A percentile compares a stretch with the other conserved stretches of the same genome.
These are phyloP conservation scores for Aspergillus bridgeri DNA, from an alignment of 495 filamentous ascomycete species.

Conservation along the genomic window DNA sequence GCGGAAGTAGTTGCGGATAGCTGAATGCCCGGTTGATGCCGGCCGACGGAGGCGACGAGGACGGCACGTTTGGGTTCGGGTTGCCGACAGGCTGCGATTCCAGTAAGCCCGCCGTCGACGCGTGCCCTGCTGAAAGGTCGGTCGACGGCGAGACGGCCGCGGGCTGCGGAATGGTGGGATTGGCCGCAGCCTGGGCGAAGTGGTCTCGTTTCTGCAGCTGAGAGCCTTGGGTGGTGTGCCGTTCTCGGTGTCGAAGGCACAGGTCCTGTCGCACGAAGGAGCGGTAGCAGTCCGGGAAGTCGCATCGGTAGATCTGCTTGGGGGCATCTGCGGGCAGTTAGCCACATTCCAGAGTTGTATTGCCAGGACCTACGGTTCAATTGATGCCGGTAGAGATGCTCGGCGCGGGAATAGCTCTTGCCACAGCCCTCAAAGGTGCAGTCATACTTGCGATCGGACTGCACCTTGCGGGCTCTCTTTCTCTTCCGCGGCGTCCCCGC, in stretches of 20 bases:
- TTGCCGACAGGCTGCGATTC: background rate
- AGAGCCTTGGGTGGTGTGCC: constrained; percentile 93
- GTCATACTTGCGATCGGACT: constrained; percentile 87
- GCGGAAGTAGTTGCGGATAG: constrained; percentile 20
- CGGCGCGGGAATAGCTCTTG: constrained; percentile 93
- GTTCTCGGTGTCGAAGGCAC: constrained; percentile 87
- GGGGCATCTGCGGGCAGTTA: constrained; percentile 57
- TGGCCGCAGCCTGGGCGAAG: constrained; percentile 30
- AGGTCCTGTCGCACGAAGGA: constrained; percentile 94
- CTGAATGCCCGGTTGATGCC: constrained; percentile 17
- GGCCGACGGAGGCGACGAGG: constrained; percentile 15
- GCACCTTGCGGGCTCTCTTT: constrained; percentile 77
- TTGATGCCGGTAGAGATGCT: constrained; percentile 96
- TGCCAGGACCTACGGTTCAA: constrained; percentile 73
- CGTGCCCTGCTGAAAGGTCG: background rate
- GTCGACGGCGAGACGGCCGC: constrained; percentile 9
- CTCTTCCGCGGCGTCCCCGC: constrained; percentile 57
- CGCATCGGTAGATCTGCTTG: constrained; percentile 94
- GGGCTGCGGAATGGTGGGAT: constrained; percentile 10
- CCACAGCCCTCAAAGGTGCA: constrained; percentile 87
- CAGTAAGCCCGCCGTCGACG: background rate
- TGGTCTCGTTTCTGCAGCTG: constrained; percentile 87
- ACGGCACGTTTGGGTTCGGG: constrained; percentile 3
- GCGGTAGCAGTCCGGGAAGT: constrained; percentile 86
- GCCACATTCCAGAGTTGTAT: background rate